Percentiles rank a stretch among this genome's conserved stretches.
Conservation (phyloP, 371 early-diverging fungal genomes). For the Dichotomocladium elegans region DNA sequence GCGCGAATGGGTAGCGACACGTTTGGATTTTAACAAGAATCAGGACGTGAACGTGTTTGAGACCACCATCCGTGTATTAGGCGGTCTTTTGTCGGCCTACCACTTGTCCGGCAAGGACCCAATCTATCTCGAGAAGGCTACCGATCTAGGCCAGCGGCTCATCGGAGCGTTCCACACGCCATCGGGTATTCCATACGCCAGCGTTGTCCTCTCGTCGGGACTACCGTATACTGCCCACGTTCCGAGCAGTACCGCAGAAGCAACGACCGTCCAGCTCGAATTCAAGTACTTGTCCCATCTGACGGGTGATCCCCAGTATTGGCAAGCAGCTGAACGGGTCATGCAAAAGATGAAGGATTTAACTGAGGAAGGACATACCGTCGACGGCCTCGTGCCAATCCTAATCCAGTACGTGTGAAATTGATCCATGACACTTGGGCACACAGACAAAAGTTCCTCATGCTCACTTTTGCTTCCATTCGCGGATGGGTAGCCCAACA, state of each 20-base stretch:
- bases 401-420: constrained; percentile 48
- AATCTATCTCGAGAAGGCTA: constrained; percentile 67
- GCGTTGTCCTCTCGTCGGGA: constrained; percentile 58
- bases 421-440: not conserved
- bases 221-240: constrained; percentile 27
- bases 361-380: constrained; percentile 19
- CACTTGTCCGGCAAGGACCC: constrained; percentile 67
- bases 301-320: constrained; percentile 69
- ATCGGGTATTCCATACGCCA: constrained; percentile 76
- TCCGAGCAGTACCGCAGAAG: constrained; percentile 77
- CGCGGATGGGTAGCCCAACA: constrained; percentile 30
- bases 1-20: constrained; percentile 56
- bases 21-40: constrained; percentile 64
- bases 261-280: constrained; percentile 85
- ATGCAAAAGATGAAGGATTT: constrained; percentile 54
- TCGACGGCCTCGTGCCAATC: constrained; percentile 80
- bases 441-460: too few species aligned
- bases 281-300: constrained; percentile 80
- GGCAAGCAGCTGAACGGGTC: constrained; percentile 66
- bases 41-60: constrained; percentile 87
- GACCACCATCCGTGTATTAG: constrained; percentile 89
- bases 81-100: constrained; percentile 84
- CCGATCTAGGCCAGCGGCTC: constrained; percentile 74
- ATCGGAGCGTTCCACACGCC: constrained; percentile 72
- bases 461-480: not conserved